Evolutionary conservation across 176 grass and related monocot genomes (phyloP), one percentile per base, ranked within the genome.

Genomic region (Dendrocalamus sinicus): DNA sequence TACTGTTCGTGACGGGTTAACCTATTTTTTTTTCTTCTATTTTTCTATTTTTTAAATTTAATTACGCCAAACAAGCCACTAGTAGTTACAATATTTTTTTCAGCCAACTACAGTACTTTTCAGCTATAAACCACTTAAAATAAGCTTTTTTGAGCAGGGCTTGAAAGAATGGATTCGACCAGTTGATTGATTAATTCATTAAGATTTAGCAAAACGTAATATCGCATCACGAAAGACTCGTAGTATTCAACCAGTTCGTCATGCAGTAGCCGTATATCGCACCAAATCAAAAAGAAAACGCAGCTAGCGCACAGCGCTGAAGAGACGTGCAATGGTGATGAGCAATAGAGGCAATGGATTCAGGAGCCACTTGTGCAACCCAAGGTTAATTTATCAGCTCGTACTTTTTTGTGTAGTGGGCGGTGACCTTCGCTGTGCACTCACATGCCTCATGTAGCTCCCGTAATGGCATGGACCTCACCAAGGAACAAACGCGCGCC

Each of bases 371-470:
- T 26, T 52, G 67, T 32, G 24, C 24, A 53, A 53, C 4, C 44
- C 28, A 69, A 46, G 23, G n/a, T 11, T 61, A 8, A 85, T 78
- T 10, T 28, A 57, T 23, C 45, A 44, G 77, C 50, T 86, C 26
- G 14, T 53, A 19, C 67, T 74, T 35, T 35, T 73, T 73, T 37
- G 1, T 60, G 70, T 14, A 37, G 64, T 32, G 65, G 19, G 35
- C 37, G 48, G 84, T 86, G 84, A 19, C 62, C 15, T 50, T 52
- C 1, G 86, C 79, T 77, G 73, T 88, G 43, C 32, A 41, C 54
- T 88, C 86, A 78, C 86, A 83, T 88, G 80, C 22, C 32, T 83
- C 54, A n/a, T 13, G 52, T 8, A 69, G 44, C 44, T 52, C 19
- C 4, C 28, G 41, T 28, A 9, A 23, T 85, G 73, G 83, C 5